Conservation (phyloP, 768 basidiomycete genomes). For the Suillus fuscotomentosus region DNA sequence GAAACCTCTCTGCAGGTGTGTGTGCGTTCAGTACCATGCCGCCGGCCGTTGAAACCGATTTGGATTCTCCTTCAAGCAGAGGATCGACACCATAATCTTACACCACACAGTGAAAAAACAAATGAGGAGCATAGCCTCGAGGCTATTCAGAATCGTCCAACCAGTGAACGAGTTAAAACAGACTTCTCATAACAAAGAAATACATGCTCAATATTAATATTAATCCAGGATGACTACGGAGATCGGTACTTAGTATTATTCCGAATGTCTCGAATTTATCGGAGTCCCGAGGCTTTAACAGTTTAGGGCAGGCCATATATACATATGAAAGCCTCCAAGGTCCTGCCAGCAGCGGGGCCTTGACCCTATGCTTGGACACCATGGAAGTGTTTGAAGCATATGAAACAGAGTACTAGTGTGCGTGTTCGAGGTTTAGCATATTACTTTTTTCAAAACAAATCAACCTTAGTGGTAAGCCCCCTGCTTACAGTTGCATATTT, state of each 20-base stretch:
- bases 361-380: not conserved
- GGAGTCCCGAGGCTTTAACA: not conserved
- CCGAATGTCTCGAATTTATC: too few relatives aligned
- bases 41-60: not conserved
- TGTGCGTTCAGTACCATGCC: not conserved
- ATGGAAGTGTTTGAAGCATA: not conserved
- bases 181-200: not conserved
- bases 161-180: too few relatives aligned
- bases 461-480: too few relatives aligned
- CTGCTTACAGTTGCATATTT: not conserved
- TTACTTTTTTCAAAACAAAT: too few relatives aligned
- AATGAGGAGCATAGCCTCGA: not conserved
- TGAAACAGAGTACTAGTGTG: not conserved
- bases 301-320: not conserved
- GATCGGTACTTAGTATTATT: not conserved
- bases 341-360: not conserved
- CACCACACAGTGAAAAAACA: not conserved
- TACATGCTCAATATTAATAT: too few relatives aligned
- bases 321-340: not conserved
- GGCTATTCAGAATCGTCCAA: not conserved
- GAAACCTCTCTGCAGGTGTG: not conserved
- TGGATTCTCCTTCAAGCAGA: not conserved
- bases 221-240: not conserved
- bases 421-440: too few relatives aligned
- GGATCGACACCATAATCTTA: not conserved